Percentiles rank a stretch among this genome's conserved stretches.
phyloP scores from a whole-genome alignment of 2,329 filamentous ascomycete species.

The Fonsecaea nubica region DNA sequence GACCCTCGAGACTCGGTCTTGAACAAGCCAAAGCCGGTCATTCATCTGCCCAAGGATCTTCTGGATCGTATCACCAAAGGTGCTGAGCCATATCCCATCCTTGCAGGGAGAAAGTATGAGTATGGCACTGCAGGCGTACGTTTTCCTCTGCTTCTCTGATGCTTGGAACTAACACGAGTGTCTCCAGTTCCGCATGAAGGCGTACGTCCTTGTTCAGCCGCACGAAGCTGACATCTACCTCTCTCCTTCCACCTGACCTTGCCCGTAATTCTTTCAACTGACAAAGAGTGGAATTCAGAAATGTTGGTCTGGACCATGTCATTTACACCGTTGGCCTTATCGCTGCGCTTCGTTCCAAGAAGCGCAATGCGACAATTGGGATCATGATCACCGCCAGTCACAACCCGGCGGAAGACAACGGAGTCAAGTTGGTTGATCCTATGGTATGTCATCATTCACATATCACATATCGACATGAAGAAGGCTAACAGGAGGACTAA shows the following conservation, averaged over 20 bases:
- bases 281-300: conserved; percentile 62
- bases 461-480: conserved; percentile 14
- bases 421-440: conserved; percentile 94
- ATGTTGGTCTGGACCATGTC: conserved; percentile 56
- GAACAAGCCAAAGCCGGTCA: conserved; percentile 40
- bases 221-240: conserved; percentile 40
- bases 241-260: conserved; percentile 40
- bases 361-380: conserved; percentile 88
- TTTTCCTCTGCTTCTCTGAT: conserved; percentile 33
- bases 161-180: conserved; percentile 34
- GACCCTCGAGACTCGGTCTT: conserved; percentile 38
- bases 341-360: conserved; percentile 85
- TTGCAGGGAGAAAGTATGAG: conserved; percentile 58
- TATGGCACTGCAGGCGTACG: conserved; percentile 69
- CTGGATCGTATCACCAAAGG: conserved; percentile 56
- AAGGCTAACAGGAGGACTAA: conserved; percentile 28
- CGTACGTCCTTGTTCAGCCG: conserved; percentile 56
- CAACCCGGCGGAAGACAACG: conserved; percentile 88
- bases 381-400: conserved; percentile 96
- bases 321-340: conserved; percentile 91
- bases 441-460: conserved; percentile 61
- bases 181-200: conserved; percentile 71
- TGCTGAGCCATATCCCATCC: conserved; percentile 58
- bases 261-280: conserved; percentile 43
- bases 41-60: conserved; percentile 42